These are phyloP conservation scores for Thymus quinquecostatus DNA, from an alignment of 257 asterid genomes.

Conservation along the genomic window DNA sequence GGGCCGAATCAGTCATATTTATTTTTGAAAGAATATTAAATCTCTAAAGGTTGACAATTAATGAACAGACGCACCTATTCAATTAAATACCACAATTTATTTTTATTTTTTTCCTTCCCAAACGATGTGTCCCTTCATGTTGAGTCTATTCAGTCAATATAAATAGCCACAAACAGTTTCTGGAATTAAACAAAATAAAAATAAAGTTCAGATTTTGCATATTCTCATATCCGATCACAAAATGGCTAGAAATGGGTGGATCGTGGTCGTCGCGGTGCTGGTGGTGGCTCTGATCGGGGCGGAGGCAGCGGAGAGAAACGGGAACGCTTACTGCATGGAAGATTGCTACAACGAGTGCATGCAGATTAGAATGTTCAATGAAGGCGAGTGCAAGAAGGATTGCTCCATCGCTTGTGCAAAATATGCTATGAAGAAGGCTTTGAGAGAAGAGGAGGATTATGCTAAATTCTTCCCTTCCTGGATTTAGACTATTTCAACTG, in stretches of 20 bases:
- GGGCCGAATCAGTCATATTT: no score
- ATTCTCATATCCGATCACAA: no score
- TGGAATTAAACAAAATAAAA: no score
- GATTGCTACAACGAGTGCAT: slow-evolving; percentile 49
- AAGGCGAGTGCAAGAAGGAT: slow-evolving; percentile 46
- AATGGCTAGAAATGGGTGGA: neutral
- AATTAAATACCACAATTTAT: neutral
- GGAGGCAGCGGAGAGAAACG: slow-evolving; percentile 30
- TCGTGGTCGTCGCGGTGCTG: slow-evolving; percentile 5
- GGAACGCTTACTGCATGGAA: slow-evolving; percentile 36
- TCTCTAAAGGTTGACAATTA: no score
- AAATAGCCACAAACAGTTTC: neutral
- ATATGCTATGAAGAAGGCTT: slow-evolving; percentile 5
- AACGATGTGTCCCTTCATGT: neutral
- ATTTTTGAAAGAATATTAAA: no score
- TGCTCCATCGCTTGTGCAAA: slow-evolving; percentile 41
- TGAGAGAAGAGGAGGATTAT: slow-evolving; percentile 17
- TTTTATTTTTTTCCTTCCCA: neutral
- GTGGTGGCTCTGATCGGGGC: neutral
- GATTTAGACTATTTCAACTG: neutral
- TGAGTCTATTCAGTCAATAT: neutral
- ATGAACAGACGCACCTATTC: neutral
- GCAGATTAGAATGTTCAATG: slow-evolving; percentile 35
- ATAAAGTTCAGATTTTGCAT: no score
- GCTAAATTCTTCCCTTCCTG: slow-evolving; percentile 2